Evolutionary conservation across 2,329 filamentous ascomycete species (phyloP).

Genomic region (Arthroderma sp.): DNA sequence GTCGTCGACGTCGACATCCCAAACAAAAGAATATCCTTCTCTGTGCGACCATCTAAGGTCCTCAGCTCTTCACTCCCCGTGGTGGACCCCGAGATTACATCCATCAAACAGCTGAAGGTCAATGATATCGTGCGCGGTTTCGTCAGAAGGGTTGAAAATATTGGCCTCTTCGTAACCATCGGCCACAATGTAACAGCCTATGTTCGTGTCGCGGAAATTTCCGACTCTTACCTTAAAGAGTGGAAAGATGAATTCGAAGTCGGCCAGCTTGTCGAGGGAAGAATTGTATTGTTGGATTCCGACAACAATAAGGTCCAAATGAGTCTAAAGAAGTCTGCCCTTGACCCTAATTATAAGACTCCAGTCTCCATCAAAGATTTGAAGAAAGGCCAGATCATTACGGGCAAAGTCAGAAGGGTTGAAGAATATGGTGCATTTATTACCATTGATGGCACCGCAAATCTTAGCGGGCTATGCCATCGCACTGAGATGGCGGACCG

Average conservation of each 20-base stretch:
- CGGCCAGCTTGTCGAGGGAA: conserved; percentile 82
- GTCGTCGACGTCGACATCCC: conserved; percentile 64
- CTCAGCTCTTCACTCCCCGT: conserved; percentile 73
- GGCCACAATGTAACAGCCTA: conserved; percentile 70
- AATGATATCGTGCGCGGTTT: conserved; percentile 82
- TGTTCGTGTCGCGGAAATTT: conserved; percentile 76
- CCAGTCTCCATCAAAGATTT: conserved; percentile 65
- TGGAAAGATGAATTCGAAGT: conserved; percentile 85
- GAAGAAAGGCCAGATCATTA: conserved; percentile 66
- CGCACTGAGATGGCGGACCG: conserved; percentile 82
- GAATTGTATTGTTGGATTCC: conserved; percentile 59
- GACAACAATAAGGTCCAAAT: conserved; percentile 63
- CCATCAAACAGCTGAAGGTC: conserved; percentile 54
- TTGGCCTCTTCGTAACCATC: conserved; percentile 74
- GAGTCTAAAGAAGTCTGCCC: conserved; percentile 71
- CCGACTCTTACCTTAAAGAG: conserved; percentile 82
- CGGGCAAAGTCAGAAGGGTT: conserved; percentile 82
- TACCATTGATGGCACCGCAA: conserved; percentile 70
- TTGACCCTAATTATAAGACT: conserved; percentile 66
- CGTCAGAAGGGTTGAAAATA: conserved; percentile 77
- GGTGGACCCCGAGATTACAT: conserved; percentile 65
- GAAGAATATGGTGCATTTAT: conserved; percentile 94
- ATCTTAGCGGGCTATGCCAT: conserved; percentile 88
- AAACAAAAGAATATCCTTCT: conserved; percentile 76
- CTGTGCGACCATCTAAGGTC: conserved; percentile 73